Evolutionary conservation across 257 asterid species (phyloP), one percentile per base, ranked within the genome.

Genomic region (Prunella vulgaris): DNA sequence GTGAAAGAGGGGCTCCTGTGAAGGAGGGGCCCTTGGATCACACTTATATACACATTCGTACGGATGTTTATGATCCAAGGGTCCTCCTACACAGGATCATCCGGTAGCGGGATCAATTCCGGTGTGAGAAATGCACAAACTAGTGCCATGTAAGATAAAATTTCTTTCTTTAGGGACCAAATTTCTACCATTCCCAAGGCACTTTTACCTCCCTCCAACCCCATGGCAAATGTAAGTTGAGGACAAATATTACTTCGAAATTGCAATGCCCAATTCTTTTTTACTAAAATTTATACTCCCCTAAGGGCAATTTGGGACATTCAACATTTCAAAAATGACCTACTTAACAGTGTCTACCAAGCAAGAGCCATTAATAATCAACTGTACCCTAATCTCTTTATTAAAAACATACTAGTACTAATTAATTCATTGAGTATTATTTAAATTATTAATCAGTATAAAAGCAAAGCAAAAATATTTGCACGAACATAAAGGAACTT

Each of bases 181-280:
- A 76, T 62, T n/a, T 70, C 66, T 76, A 21, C 74, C 48, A 38
- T 84, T 81, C 86, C 93, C 96, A 21, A 53, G 35, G 83, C 82
- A 73, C 38, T 79, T 70, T 48, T 60, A 57, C 15, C 46, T 70
- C 76, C 15, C 46, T 70, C 76, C 70, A n/a, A n/a, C 56, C 49
- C 59, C 66, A 38, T 20, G 68, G 27, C 15, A 60, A 66, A 57
- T 74, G 48, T 20, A 53, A 48, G 22, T 21, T 37, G 3, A 74
- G 74, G 53, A 66, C 69, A 59, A 3, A 35, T 24, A 30, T 65
- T 59, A 66, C 64, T 25, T 48, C 24, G 37, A 58, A 58, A 66
- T 74, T 58, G 67, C 15, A 21, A 66, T 21, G 2, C 44, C 17
- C 15, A 10, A 12, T 13, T 13, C 49, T 42, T 0, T 40, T n/a